phyloP scores from a whole-genome alignment of 106 monocot species.

The Acorus gramineus region DNA sequence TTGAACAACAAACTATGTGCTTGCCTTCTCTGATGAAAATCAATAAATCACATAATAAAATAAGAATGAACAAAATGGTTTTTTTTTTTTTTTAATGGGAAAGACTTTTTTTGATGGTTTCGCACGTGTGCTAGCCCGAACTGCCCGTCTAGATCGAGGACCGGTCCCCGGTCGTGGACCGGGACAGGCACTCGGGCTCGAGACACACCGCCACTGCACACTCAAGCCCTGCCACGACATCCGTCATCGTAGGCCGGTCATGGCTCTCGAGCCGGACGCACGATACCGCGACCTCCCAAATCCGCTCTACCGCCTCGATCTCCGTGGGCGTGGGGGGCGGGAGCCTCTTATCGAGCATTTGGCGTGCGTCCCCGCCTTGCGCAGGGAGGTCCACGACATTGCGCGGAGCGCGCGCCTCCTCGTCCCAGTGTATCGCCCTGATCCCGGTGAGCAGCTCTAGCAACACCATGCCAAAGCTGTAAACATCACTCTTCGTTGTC shows the following conservation, averaged over 20 bases:
- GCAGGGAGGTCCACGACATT: constrained; percentile 70
- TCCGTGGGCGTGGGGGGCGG: constrained; percentile 51
- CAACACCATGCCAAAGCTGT: constrained; percentile 79
- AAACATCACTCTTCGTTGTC: constrained; percentile 79
- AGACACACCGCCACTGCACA: constrained; percentile 29
- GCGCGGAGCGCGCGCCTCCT: constrained; percentile 30
- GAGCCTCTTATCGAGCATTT: constrained; percentile 47
- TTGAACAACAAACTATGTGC: too few species aligned
- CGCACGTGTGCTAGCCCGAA: too few species aligned
- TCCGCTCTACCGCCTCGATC: constrained; percentile 58
- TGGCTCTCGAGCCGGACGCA: constrained; percentile 54
- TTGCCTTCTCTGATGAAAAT: too few species aligned
- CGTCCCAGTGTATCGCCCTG: constrained; percentile 44
- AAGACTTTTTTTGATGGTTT: too few species aligned
- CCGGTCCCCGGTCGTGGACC: constrained; percentile 3
- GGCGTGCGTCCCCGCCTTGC: constrained; percentile 26
- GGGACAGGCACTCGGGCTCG: background rate
- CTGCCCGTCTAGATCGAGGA: too few species aligned
- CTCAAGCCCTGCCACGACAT: constrained; percentile 49
- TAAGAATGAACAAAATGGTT: too few species aligned
- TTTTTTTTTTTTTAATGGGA: too few species aligned
- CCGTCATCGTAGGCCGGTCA: constrained; percentile 64
- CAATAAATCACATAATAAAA: too few species aligned
- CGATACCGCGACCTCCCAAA: constrained; percentile 51
- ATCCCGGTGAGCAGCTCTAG: constrained; percentile 68